These are phyloP conservation scores for Vicia sativa DNA, from an alignment of 306 rosid genomes.

Conservation along the genomic window DNA sequence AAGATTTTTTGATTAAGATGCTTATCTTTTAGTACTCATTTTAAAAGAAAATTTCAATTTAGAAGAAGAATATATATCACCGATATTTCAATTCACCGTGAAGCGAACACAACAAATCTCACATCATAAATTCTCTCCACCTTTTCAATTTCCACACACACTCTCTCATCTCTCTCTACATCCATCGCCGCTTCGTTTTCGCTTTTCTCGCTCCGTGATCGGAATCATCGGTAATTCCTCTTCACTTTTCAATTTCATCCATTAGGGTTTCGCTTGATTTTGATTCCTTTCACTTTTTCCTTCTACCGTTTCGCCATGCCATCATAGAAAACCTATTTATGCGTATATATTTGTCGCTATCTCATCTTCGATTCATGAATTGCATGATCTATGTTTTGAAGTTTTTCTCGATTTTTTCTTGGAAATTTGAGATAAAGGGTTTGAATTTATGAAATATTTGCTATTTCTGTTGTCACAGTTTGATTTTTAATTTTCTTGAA, in stretches of 20 bases:
- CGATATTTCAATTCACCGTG: too few species aligned
- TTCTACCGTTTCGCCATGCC: conserved; percentile 12
- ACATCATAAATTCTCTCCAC: too few species aligned
- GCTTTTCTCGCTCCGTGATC: neutral
- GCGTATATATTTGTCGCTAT: neutral
- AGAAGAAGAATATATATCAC: too few species aligned
- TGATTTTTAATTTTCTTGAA: neutral
- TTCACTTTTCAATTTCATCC: neutral
- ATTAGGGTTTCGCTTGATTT: conserved; percentile 34
- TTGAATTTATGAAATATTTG: neutral
- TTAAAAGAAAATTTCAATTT: too few species aligned
- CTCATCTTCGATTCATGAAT: neutral
- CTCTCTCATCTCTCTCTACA: conserved; percentile 1
- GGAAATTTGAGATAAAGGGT: neutral
- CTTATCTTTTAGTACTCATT: too few species aligned
- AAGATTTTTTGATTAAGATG: too few species aligned
- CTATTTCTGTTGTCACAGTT: neutral
- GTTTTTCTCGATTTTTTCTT: neutral
- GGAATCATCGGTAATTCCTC: conserved; percentile 7
- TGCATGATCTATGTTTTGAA: neutral
- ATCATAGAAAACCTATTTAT: too few species aligned
- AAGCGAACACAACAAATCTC: too few species aligned
- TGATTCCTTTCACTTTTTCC: neutral
- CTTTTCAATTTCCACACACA: neutral
- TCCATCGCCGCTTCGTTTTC: neutral